A percentile compares a stretch with the other conserved stretches of the same genome.
These are phyloP conservation scores for Phialophora expanda DNA, from an alignment of 2,329 filamentous ascomycete species.

Conservation along the genomic window DNA sequence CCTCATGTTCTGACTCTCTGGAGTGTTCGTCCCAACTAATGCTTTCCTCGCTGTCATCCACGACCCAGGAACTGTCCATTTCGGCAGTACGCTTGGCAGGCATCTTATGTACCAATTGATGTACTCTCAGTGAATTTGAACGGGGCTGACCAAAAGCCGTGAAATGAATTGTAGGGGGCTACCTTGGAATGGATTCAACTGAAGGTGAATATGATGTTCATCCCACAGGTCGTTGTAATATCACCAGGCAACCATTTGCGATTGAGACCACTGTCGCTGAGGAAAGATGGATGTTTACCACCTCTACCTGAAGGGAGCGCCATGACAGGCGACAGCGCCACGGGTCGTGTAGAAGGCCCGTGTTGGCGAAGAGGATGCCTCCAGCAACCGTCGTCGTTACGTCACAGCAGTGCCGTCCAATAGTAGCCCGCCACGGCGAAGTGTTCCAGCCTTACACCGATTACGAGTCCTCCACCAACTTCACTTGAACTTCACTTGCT, in stretches of 20 bases:
- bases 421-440: neutral
- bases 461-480: neutral
- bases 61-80: constrained; percentile 31
- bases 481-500: neutral
- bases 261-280: neutral
- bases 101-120: constrained; percentile 11
- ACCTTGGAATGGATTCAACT: neutral
- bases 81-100: constrained; percentile 14
- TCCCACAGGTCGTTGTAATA: neutral
- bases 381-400: neutral
- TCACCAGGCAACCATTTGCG: neutral
- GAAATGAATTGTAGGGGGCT: neutral
- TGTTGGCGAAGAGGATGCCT: neutral
- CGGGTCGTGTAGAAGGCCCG: neutral
- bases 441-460: neutral
- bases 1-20: constrained; percentile 14
- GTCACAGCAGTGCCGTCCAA: constrained; percentile 2
- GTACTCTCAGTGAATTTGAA: neutral
- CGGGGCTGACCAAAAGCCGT: neutral
- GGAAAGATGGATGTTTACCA: neutral
- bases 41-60: constrained; percentile 25
- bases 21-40: constrained; percentile 27
- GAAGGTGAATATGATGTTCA: neutral
- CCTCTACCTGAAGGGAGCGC: neutral
- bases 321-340: neutral